Evolutionary conservation across 1,284 basidiomycete genomes (phyloP), one percentile per base, ranked within the genome.

Genomic region (Papiliotrema terrestris): DNA sequence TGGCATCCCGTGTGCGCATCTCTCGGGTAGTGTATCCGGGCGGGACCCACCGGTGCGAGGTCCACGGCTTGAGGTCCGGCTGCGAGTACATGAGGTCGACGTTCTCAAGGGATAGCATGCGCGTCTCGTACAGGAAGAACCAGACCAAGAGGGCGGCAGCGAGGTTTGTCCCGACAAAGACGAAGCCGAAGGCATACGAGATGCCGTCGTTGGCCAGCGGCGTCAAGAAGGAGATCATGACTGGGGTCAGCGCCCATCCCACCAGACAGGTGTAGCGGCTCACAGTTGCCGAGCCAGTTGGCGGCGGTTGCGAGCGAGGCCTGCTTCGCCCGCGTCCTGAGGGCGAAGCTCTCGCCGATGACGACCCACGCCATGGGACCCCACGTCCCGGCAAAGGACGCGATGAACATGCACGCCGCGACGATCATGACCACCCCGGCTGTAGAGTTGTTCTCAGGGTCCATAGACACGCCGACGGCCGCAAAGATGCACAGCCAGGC

Each of bases 401-500:
- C 72, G 67, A 90, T 89, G 77, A 89, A 89, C 67, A 91, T 66
- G 67, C 86, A 89, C 0, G 87, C 85, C n/a, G 83, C 80, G 60
- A 87, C 82, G 61, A 90, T 89, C 83, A 89, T 86, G 22, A 88
- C 62, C 63, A 80, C 82, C 32, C 85, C 86, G 45, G 84, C 83
- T 15, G 63, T 67, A 36, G 32, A 36, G 38, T 36, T 45, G 42
- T 78, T 55, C 64, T 84, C 77, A 1, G 61, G 68, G 59, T 84
- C 78, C 56, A 82, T 81, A 0, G 83, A 84, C 1, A 85, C 87
- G 26, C 87, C 88, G 2, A 86, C 87, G 6, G 84, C 81, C 0
- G 87, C 87, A 67, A 87, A 90, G 20, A 88, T 83, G 66, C 89
- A 85, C 19, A 91, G 78, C 88, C 88, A 90, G 8, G 77, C 73